Base-by-base conservation (phyloP, 768 basidiomycete species). In the Tephrocybe sp. region DNA sequence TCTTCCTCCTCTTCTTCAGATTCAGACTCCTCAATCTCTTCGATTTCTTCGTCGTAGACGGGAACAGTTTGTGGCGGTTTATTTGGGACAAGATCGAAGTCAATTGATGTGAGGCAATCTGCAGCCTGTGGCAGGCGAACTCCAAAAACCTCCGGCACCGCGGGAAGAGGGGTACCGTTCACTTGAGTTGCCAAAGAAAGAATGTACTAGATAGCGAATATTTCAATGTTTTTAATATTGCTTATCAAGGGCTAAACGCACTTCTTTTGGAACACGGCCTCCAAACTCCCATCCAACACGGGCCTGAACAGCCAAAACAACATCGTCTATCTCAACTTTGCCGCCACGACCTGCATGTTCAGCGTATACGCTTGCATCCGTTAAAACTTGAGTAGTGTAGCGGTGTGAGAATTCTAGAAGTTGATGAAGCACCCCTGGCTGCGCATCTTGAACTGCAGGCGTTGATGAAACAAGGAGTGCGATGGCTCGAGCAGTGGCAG, bases 221-320 rank as follows among this genome's bases (percentile, higher is more conserved):
- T 49, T 13, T 47, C 30, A 39, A 33, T 20, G 17, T 35, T 4
- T 26, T 31, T 13, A 26, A 44, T 19, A 46, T 20, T 20, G 26
- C 11, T n/a, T 19, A 49, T 39, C 26, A 39, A 51, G 49, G 43
- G 38, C 42, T 12, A 17, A 20, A 67, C 73, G 23, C 50, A 92
- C 91, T 82, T 93, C 91, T 70, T 92, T 92, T 3, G 91, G 91
- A 23, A 93, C 82, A 34, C 90, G 78, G 5, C 92, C 91, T 19
- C 90, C 91, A 64, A 92, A 88, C 67, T 93, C 92, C 92, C 92
- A 93, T 38, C 91, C 92, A 4, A 93, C 92, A 50, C 91, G 83
- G 5, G 90, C 89, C 66, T 93, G 91, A 4, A 92, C 85, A 2
- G 90, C 89, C 35, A 93, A 74, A 3, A 81, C 78, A 41, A 89